Percentiles rank a stretch among this genome's conserved stretches.
Evolutionary conservation across 371 early-diverging fungal species (phyloP).

Genomic region (Apophysomyces elegans): DNA sequence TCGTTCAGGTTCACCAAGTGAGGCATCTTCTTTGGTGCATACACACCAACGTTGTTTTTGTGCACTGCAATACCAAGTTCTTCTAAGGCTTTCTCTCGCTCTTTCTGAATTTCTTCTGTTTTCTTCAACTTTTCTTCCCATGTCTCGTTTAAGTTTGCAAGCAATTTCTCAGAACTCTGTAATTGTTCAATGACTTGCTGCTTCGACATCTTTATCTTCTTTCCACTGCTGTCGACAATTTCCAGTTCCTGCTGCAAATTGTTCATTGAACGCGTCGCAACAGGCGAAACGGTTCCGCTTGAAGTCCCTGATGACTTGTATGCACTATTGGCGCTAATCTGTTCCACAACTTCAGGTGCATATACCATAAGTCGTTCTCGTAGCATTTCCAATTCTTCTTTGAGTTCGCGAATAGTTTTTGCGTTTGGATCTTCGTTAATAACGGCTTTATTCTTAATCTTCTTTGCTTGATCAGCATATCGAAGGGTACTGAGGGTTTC

Average conservation of each 20-base stretch:
- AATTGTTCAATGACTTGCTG: slow-evolving; percentile 80
- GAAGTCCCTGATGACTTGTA: slow-evolving; percentile 15
- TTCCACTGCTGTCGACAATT: slow-evolving; percentile 52
- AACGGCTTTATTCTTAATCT: slow-evolving; percentile 89
- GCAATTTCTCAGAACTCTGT: slow-evolving; percentile 84
- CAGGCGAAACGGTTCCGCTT: slow-evolving; percentile 11
- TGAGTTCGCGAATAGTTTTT: slow-evolving; percentile 82
- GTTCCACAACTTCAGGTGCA: slow-evolving; percentile 59
- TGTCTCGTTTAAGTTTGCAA: slow-evolving; percentile 81
- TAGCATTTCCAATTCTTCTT: slow-evolving; percentile 80
- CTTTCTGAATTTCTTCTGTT: slow-evolving; percentile 74
- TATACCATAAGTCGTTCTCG: slow-evolving; percentile 66
- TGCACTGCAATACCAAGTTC: slow-evolving; percentile 84
- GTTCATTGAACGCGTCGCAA: slow-evolving; percentile 27
- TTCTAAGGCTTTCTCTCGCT: slow-evolving; percentile 76
- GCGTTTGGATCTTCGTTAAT: slow-evolving; percentile 93
- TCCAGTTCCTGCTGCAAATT: slow-evolving; percentile 33
- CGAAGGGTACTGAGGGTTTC: slow-evolving; percentile 95
- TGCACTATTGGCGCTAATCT: slow-evolving; percentile 29
- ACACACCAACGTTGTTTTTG: slow-evolving; percentile 77
- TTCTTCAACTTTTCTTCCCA: slow-evolving; percentile 86
- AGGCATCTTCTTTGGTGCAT: slow-evolving; percentile 82
- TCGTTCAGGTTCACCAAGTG: slow-evolving; percentile 91
- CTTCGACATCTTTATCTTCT: slow-evolving; percentile 54
- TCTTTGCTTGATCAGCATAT: slow-evolving; percentile 95